These are phyloP conservation scores for Fomitopsis pulvina DNA, from an alignment of 768 basidiomycete species.

Conservation along the genomic window DNA sequence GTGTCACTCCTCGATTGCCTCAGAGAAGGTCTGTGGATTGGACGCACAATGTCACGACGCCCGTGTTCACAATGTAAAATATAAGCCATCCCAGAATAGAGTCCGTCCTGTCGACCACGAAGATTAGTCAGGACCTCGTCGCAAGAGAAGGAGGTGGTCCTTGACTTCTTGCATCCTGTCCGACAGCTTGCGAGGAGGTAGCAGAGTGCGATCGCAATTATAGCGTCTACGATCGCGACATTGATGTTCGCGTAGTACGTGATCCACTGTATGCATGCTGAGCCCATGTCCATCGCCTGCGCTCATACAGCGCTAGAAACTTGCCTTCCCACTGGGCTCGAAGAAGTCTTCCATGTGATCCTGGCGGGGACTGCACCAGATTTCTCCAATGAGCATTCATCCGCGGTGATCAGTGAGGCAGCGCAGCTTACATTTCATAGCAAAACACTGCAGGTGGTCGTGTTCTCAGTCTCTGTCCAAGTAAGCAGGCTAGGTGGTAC, in stretches of 20 bases:
- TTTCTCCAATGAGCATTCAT: no score
- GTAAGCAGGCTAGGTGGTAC: neutral
- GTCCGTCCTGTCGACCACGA: neutral
- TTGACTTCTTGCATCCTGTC: slow-evolving; percentile 4
- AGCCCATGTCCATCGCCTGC: neutral
- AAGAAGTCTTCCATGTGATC: neutral
- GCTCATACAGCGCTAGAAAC: no score
- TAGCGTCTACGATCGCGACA: slow-evolving; percentile 6
- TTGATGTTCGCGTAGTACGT: slow-evolving; percentile 7
- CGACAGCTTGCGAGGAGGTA: slow-evolving; percentile 14
- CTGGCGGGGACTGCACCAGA: neutral
- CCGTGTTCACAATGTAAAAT: slow-evolving; percentile 14
- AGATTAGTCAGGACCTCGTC: neutral
- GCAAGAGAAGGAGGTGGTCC: neutral
- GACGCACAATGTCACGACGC: slow-evolving; percentile 10
- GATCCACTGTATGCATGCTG: slow-evolving; percentile 5
- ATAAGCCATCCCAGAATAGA: slow-evolving; percentile 10
- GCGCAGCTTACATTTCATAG: neutral
- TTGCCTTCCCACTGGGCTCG: neutral
- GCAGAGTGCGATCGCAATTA: slow-evolving; percentile 13
- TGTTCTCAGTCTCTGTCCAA: neutral
- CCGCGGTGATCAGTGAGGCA: neutral
- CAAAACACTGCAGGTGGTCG: neutral
- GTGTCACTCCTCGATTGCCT: neutral
- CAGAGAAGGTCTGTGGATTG: neutral